These are phyloP conservation scores for Yamadazyma buinensis DNA, from an alignment of 1,139 yeast species.

Conservation along the genomic window DNA sequence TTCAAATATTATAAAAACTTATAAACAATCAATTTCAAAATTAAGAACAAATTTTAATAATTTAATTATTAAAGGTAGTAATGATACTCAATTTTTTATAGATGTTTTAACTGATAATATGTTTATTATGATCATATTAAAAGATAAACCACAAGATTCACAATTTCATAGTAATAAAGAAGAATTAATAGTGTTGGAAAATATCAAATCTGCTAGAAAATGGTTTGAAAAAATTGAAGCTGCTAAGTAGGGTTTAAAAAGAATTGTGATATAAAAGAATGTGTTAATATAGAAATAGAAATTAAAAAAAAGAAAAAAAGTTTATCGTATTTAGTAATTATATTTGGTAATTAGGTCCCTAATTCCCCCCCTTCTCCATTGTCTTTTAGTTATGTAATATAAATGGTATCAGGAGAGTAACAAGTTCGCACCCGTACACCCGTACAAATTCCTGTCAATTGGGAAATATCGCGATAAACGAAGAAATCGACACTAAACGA, in stretches of 20 bases:
- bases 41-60: conserved; percentile 81
- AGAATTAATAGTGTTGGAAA: conserved; percentile 61
- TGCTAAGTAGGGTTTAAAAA: conserved; percentile 7
- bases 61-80: conserved; percentile 69
- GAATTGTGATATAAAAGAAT: no score
- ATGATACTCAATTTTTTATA: conserved; percentile 61
- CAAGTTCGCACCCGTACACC: no score
- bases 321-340: no score
- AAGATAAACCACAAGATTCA: conserved; percentile 27
- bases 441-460: no score
- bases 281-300: no score
- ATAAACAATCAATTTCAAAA: conserved; percentile 88
- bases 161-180: conserved; percentile 40
- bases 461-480: no score
- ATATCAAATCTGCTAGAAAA: conserved; percentile 62
- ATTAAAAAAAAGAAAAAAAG: no score
- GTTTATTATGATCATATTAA: conserved; percentile 68
- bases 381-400: no score
- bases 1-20: conserved; percentile 89
- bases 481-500: background rate
- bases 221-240: conserved; percentile 62
- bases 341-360: no score
- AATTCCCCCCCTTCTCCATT: no score
- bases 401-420: no score
- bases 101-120: conserved; percentile 72